These are phyloP conservation scores for Pichia sp. DNA, from an alignment of 1,139 yeast genomes.

Conservation along the genomic window DNA sequence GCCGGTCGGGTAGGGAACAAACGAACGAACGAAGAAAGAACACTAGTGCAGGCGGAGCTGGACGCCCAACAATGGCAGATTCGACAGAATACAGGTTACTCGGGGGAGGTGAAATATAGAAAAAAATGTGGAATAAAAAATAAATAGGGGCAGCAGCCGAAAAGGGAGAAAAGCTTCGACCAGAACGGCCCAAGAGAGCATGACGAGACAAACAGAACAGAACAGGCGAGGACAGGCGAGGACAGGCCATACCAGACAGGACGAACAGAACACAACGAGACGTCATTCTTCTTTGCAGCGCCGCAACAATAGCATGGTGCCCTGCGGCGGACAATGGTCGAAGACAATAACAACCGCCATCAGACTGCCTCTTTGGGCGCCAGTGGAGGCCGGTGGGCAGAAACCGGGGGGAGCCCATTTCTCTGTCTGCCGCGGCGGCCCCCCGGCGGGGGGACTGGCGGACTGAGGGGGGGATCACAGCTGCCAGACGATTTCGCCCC, in stretches of 20 bases:
- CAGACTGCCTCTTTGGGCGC: neutral
- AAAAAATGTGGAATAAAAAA: neutral
- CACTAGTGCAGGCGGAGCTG: neutral
- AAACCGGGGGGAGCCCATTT: neutral
- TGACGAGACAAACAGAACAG: neutral
- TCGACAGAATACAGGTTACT: neutral
- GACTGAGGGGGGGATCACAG: no score
- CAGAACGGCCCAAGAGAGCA: no score
- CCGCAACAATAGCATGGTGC: no score
- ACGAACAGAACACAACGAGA: neutral
- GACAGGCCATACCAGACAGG: neutral
- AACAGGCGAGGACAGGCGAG: neutral
- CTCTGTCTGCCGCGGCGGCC: no score
- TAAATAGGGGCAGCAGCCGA: no score
- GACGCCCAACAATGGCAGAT: neutral
- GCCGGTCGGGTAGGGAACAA: neutral
- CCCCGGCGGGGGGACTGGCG: no score
- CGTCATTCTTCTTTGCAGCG: no score
- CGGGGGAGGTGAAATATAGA: neutral
- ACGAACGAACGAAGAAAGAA: neutral
- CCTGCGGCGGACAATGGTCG: no score
- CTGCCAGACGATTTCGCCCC: conserved; percentile 61
- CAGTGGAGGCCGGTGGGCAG: neutral
- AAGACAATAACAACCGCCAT: no score
- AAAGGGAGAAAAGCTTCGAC: no score